These are phyloP conservation scores for Fusarium multiceps DNA, from an alignment of 2,329 filamentous ascomycete genomes.

Conservation along the genomic window DNA sequence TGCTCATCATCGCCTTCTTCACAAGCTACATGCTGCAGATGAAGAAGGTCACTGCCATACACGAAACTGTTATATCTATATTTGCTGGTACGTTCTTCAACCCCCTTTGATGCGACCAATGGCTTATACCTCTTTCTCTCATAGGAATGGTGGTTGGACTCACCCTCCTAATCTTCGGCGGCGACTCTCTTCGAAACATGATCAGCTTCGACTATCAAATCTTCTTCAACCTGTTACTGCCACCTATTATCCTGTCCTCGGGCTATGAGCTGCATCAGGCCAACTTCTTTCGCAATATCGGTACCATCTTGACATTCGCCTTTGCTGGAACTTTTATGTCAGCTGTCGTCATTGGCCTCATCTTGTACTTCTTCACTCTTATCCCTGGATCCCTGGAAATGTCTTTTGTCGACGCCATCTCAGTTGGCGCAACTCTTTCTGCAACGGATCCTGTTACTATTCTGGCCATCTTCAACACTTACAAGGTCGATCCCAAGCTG, in stretches of 20 bases:
- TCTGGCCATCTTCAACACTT: conserved; percentile 97
- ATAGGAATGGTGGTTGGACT: conserved; percentile 95
- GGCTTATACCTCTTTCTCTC: conserved; percentile 1
- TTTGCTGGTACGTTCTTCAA: conserved; percentile 76
- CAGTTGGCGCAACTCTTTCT: conserved; percentile 93
- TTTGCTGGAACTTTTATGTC: conserved; percentile 98
- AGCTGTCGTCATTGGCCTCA: conserved; percentile 89
- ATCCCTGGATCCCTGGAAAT: conserved; percentile 87
- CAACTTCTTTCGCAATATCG: conserved; percentile 99
- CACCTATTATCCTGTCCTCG: conserved; percentile 95
- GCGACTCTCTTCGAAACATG: conserved; percentile 81
- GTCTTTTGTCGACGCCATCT: conserved; percentile 94
- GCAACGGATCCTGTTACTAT: conserved; percentile 98
- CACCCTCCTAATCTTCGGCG: conserved; percentile 82
- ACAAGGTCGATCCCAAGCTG: conserved; percentile 98
- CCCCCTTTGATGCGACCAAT: conserved; percentile 37
- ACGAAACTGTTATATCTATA: conserved; percentile 98
- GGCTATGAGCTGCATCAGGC: conserved; percentile 98
- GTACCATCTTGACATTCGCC: conserved; percentile 95
- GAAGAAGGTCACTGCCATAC: conserved; percentile 95
- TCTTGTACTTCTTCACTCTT: conserved; percentile 89
- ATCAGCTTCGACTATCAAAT: conserved; percentile 99
- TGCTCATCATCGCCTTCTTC: conserved; percentile 94
- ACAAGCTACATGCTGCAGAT: conserved; percentile 97
- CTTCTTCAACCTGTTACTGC: conserved; percentile 99